A percentile compares a stretch with the other conserved stretches of the same genome.
Conservation (phyloP, 148 eudicot species). For the Rhododendron henanense region DNA sequence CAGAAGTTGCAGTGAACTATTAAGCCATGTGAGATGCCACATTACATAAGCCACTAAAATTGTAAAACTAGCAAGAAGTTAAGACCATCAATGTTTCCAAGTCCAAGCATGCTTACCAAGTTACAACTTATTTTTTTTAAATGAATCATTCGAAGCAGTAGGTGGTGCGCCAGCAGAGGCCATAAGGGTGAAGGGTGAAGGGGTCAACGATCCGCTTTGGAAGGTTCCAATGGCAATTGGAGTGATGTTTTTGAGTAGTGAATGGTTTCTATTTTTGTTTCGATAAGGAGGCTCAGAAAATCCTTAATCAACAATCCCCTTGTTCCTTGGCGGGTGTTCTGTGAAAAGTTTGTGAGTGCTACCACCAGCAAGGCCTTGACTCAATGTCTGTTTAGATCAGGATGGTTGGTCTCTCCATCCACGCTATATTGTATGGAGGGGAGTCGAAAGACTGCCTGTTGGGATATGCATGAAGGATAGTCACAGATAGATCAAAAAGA, state of each 20-base stretch:
- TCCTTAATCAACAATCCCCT: too few species aligned
- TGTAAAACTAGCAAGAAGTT: neutral
- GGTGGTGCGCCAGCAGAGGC: neutral
- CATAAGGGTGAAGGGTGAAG: neutral
- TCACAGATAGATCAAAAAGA: neutral
- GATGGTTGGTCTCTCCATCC: neutral
- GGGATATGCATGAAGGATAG: neutral
- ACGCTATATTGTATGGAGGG: neutral
- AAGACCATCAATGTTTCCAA: neutral
- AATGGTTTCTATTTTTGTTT: too few species aligned
- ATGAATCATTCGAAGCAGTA: neutral
- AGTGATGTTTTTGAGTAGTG: neutral
- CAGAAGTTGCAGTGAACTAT: conserved; percentile 6
- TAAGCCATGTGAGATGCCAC: conserved; percentile 6
- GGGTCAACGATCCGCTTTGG: neutral
- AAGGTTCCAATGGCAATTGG: neutral
- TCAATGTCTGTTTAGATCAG: neutral
- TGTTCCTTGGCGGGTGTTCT: too few species aligned
- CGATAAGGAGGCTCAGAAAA: too few species aligned
- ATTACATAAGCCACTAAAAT: neutral
- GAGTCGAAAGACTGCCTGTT: neutral
- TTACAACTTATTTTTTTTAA: neutral
- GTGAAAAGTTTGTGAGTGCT: too few species aligned
- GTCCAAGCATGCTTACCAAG: neutral
- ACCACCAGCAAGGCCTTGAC: neutral